Evolutionary conservation across 108 stramenopile genomes (phyloP).

Genomic region (Cyclotella baltica): DNA sequence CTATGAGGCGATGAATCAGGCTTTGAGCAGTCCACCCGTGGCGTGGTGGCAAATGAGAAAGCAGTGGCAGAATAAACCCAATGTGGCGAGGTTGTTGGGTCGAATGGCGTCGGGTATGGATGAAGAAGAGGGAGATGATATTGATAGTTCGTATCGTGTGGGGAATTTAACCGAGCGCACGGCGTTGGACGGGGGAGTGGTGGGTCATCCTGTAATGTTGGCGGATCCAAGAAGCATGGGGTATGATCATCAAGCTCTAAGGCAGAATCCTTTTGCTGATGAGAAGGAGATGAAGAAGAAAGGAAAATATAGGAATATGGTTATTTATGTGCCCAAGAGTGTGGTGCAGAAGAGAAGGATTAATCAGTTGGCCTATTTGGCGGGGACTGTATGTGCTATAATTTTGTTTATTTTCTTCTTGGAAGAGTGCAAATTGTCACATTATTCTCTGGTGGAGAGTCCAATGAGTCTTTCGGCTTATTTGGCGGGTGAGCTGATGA

Average conservation of each 20-base stretch:
- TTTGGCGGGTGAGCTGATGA: slow-evolving; percentile 33
- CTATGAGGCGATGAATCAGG: slow-evolving; percentile 42
- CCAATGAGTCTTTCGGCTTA: slow-evolving; percentile 46
- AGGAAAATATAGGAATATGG: background rate
- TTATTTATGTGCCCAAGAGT: slow-evolving; percentile 33
- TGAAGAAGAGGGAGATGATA: slow-evolving; percentile 15
- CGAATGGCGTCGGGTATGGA: background rate
- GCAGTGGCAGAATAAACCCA: slow-evolving; percentile 39
- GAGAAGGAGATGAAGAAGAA: slow-evolving; percentile 15
- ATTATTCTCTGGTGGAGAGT: slow-evolving; percentile 48
- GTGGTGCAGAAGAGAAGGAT: slow-evolving; percentile 21
- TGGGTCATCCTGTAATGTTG: slow-evolving; percentile 45
- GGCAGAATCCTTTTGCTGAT: slow-evolving; percentile 2
- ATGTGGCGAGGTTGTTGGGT: background rate
- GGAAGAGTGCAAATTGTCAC: slow-evolving; percentile 37
- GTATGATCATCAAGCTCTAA: slow-evolving; percentile 25
- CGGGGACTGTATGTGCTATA: slow-evolving; percentile 16
- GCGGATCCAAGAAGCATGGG: slow-evolving; percentile 41
- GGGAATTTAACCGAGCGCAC: background rate
- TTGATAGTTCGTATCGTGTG: background rate
- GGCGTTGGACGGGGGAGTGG: slow-evolving; percentile 5
- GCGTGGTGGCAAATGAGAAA: slow-evolving; percentile 49
- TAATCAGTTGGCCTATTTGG: slow-evolving; percentile 28
- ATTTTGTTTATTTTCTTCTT: slow-evolving; percentile 35
- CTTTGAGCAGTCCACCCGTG: slow-evolving; percentile 30